A percentile compares a stretch with the other conserved stretches of the same genome.
phyloP scores from a whole-genome alignment of 2,329 filamentous ascomycete species.

The Trichophyton verrucosum region DNA sequence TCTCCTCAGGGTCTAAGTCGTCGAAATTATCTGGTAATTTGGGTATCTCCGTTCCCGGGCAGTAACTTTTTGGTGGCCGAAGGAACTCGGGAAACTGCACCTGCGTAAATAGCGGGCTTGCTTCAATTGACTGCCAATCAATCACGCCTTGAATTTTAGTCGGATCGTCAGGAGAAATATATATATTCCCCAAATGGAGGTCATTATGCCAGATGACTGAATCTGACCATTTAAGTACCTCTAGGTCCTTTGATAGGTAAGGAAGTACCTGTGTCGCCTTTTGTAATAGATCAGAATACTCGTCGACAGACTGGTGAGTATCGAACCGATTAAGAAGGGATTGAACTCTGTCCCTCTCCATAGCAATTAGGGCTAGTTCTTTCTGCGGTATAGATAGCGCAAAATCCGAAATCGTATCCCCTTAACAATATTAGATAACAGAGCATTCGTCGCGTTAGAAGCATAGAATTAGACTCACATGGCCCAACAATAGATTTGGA shows the following conservation, averaged over 20 bases:
- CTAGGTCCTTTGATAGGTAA: no score
- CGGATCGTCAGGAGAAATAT: no score
- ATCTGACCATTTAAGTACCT: constrained; percentile 10
- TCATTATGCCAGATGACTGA: no score
- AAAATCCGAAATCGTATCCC: constrained; percentile 11
- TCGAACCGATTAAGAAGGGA: constrained; percentile 11
- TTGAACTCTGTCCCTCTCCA: constrained; percentile 9
- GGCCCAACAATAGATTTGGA: constrained; percentile 16
- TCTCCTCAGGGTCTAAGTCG: constrained; percentile 8
- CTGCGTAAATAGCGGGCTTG: constrained; percentile 18
- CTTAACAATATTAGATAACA: constrained; percentile 10
- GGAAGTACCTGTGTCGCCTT: not conserved
- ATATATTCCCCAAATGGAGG: not conserved
- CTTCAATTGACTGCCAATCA: constrained; percentile 32
- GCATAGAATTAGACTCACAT: constrained; percentile 3
- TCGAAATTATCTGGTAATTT: constrained; percentile 15
- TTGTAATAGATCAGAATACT: constrained; percentile 12
- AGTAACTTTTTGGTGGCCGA: constrained; percentile 19
- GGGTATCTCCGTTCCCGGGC: constrained; percentile 14
- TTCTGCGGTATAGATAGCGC: constrained; percentile 12
- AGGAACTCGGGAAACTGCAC: constrained; percentile 16
- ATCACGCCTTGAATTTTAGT: constrained; percentile 23
- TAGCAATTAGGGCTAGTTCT: constrained; percentile 9
- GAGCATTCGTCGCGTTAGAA: not conserved
- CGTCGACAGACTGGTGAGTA: constrained; percentile 12